Evolutionary conservation across 169 alveolate genomes (phyloP).

Genomic region (Eimeria tenella): DNA sequence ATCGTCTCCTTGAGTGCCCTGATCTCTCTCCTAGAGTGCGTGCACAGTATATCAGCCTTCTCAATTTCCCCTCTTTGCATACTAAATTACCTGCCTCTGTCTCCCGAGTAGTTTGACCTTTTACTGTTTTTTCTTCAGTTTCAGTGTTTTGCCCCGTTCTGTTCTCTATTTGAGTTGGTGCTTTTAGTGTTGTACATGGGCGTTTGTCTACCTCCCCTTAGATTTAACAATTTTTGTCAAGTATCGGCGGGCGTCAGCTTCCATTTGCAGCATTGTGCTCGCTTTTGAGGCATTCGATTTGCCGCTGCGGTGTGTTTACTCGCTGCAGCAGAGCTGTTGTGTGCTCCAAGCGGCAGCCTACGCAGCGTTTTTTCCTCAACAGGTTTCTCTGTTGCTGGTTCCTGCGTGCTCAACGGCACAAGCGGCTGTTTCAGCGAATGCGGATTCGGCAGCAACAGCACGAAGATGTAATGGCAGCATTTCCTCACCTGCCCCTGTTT

Average conservation of each 20-base stretch:
- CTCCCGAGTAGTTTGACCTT: no score
- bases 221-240: no score
- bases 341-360: constrained; percentile 42
- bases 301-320: neutral
- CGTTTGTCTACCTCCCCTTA: no score
- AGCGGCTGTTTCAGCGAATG: neutral
- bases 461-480: neutral
- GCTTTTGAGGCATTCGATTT: neutral
- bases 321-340: constrained; percentile 2
- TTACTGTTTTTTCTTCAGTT: no score
- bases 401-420: neutral
- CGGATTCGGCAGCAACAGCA: neutral
- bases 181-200: no score
- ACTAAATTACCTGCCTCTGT: no score
- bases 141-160: no score
- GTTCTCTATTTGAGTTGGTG: no score
- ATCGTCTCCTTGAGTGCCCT: constrained; percentile 4
- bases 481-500: constrained; percentile 18
- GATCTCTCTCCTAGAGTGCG: constrained; percentile 7
- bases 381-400: constrained; percentile 2
- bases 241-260: no score
- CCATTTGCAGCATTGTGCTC: neutral
- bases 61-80: no score
- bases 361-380: constrained; percentile 5
- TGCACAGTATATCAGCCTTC: neutral